Evolutionary conservation across 2,329 filamentous ascomycete genomes (phyloP).

Genomic region (Talaromyces albobiverticillius): DNA sequence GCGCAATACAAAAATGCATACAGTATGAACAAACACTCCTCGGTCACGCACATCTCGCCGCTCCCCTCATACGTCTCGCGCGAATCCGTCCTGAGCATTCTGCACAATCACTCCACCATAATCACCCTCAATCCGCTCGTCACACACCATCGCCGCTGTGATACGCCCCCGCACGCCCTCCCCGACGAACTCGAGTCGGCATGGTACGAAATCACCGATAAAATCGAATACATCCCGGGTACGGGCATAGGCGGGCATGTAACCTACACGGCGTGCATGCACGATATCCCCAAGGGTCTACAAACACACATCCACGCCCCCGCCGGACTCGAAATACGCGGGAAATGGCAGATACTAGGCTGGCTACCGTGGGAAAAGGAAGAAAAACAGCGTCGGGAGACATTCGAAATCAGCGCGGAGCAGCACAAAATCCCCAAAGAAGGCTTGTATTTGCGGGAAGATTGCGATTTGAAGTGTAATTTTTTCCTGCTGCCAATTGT

Average conservation of each 20-base stretch:
- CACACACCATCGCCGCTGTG: conserved; percentile 66
- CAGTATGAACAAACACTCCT: conserved; percentile 48
- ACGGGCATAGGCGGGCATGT: conserved; percentile 62
- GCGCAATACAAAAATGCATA: conserved; percentile 2
- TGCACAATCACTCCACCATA: conserved; percentile 75
- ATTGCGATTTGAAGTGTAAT: conserved; percentile 78
- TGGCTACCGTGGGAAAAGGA: conserved; percentile 67
- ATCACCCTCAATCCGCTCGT: conserved; percentile 83
- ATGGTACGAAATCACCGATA: conserved; percentile 78
- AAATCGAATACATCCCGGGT: conserved; percentile 69
- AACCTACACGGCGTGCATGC: conserved; percentile 74
- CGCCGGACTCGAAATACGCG: conserved; percentile 74
- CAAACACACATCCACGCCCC: conserved; percentile 83
- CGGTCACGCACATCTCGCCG: conserved; percentile 75
- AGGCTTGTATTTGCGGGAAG: conserved; percentile 76
- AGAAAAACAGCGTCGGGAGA: too few species aligned
- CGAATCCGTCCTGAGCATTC: conserved; percentile 65
- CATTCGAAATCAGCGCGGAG: conserved; percentile 62
- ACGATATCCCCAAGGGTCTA: conserved; percentile 68
- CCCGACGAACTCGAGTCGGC: conserved; percentile 66
- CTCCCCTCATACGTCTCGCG: conserved; percentile 66
- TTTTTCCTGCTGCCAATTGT: conserved; percentile 71
- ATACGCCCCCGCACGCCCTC: conserved; percentile 60
- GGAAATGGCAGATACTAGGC: conserved; percentile 74
- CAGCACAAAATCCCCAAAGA: conserved; percentile 54